These are phyloP conservation scores for Lecanosticta acicola DNA, from an alignment of 2,329 filamentous ascomycete species.

Conservation along the genomic window DNA sequence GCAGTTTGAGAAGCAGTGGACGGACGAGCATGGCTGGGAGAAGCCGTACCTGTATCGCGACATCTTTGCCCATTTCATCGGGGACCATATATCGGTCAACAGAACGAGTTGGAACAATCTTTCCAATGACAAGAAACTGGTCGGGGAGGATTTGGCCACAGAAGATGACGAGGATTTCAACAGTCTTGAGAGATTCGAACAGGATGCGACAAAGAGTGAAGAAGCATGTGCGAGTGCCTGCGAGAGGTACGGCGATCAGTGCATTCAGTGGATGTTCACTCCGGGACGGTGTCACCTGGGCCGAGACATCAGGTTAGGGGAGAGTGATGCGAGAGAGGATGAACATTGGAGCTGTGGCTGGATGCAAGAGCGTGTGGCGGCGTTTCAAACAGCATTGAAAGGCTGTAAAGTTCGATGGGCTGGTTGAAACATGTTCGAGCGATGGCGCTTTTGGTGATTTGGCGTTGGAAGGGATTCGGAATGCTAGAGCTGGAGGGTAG, in stretches of 20 bases:
- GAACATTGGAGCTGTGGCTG: constrained; percentile 32
- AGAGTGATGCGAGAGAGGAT: constrained; percentile 26
- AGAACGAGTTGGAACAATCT: constrained; percentile 33
- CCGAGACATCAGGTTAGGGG: constrained; percentile 29
- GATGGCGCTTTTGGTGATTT: not conserved
- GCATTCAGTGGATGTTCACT: constrained; percentile 34
- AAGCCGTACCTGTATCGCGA: constrained; percentile 32
- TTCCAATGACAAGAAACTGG: constrained; percentile 27
- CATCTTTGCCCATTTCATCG: constrained; percentile 32
- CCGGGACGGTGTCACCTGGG: constrained; percentile 32
- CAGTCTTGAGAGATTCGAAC: constrained; percentile 22
- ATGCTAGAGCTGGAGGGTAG: too few relatives aligned
- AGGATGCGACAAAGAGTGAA: constrained; percentile 22
- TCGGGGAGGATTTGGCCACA: constrained; percentile 15
- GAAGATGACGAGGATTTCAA: constrained; percentile 21
- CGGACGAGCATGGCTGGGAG: constrained; percentile 27
- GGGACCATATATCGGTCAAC: constrained; percentile 27
- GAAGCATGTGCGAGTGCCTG: constrained; percentile 31
- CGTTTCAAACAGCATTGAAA: constrained; percentile 21
- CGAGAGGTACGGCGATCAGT: constrained; percentile 18
- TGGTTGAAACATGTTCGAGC: constrained; percentile 6
- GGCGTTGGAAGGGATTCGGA: too few relatives aligned
- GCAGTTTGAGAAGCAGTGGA: constrained; percentile 31
- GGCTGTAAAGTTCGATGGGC: constrained; percentile 23
- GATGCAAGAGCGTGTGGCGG: constrained; percentile 24